Percentiles rank a stretch among this genome's conserved stretches.
Evolutionary conservation across 176 grass and related monocot species (phyloP).

Genomic region (Carex kokanica): DNA sequence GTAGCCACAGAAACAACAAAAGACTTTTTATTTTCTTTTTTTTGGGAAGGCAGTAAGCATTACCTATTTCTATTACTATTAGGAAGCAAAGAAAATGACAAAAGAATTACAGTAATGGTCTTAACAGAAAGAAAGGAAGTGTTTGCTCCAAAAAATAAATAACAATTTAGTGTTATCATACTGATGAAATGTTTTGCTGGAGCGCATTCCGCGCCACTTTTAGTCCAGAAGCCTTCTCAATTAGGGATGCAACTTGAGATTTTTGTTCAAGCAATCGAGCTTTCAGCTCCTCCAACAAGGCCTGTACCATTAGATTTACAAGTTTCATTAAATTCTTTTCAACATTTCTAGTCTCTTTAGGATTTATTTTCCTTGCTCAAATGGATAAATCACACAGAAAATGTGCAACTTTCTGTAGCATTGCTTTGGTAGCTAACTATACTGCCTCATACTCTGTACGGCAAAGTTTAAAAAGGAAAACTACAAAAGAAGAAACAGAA

Average conservation of each 20-base stretch:
- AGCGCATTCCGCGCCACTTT: conserved; percentile 42
- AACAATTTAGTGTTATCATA: conserved; percentile 26
- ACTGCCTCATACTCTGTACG: background rate
- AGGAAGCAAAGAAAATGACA: background rate
- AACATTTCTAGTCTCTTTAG: background rate
- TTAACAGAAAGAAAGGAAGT: background rate
- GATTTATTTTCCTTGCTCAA: background rate
- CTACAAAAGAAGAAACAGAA: background rate
- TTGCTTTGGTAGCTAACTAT: background rate
- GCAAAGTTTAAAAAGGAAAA: background rate
- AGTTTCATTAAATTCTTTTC: background rate
- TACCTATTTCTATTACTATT: background rate
- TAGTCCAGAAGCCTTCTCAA: conserved; percentile 58
- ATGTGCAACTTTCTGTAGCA: background rate
- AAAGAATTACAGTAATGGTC: background rate
- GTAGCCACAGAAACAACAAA: background rate
- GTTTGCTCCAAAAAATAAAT: background rate
- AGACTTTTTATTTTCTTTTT: background rate
- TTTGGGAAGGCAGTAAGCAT: background rate
- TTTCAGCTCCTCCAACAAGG: conserved; percentile 55
- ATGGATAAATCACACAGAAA: background rate
- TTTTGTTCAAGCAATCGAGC: conserved; percentile 44
- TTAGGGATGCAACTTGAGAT: conserved; percentile 43
- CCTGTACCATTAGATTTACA: conserved; percentile 38
- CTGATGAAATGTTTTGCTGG: conserved; percentile 47